phyloP scores from a whole-genome alignment of 306 rosid species.

The Lablab purpureus region DNA sequence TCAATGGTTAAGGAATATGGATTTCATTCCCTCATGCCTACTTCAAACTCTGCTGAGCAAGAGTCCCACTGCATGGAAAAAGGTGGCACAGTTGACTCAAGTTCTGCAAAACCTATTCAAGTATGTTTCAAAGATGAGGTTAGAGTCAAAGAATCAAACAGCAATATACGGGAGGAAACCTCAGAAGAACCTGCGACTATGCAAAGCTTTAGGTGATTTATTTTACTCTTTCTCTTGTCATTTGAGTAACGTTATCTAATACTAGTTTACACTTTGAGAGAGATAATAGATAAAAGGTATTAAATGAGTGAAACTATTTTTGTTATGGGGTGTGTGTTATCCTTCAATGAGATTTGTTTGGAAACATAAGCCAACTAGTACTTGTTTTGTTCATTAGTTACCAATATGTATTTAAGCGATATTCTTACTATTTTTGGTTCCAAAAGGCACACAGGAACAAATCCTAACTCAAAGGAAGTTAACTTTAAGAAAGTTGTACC shows the following conservation, averaged over 20 bases:
- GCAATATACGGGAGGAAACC: slow-evolving; percentile 42
- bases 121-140: slow-evolving; percentile 38
- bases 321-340: too few species aligned
- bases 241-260: neutral
- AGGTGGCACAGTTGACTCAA: slow-evolving; percentile 35
- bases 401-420: neutral
- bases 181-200: slow-evolving; percentile 43
- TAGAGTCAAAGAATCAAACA: slow-evolving; percentile 34
- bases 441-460: slow-evolving; percentile 61
- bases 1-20: slow-evolving; percentile 56
- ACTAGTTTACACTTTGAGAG: too few species aligned
- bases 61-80: slow-evolving; percentile 45
- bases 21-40: slow-evolving; percentile 47
- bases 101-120: slow-evolving; percentile 47
- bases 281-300: too few species aligned
- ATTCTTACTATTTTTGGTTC: neutral
- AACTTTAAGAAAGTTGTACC: slow-evolving; percentile 72
- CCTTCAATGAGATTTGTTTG: neutral
- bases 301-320: too few species aligned
- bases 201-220: slow-evolving; percentile 62
- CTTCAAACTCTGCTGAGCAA: slow-evolving; percentile 49
- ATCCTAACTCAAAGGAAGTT: slow-evolving; percentile 62
- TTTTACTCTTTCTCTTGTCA: slow-evolving; percentile 15
- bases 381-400: slow-evolving; percentile 8
- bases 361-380: slow-evolving; percentile 1